These are phyloP conservation scores for Ambrosia hybrid DNA, from an alignment of 140 eudicot species.

Conservation along the genomic window DNA sequence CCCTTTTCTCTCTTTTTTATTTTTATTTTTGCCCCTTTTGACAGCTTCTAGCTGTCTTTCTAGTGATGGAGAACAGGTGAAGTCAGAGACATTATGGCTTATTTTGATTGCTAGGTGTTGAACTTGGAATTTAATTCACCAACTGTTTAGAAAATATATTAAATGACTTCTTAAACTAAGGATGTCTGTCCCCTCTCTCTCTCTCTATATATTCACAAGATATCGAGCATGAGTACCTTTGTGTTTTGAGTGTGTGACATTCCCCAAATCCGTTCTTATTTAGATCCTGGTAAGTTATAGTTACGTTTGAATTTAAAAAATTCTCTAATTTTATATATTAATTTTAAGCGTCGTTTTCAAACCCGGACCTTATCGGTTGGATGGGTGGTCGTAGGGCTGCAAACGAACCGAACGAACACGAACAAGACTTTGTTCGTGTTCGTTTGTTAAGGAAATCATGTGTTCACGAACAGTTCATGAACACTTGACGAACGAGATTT, in stretches of 20 bases:
- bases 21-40: not conserved
- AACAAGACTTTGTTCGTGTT: too few relatives aligned
- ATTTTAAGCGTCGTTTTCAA: too few relatives aligned
- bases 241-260: slow-evolving; percentile 6
- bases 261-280: not conserved
- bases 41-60: slow-evolving; percentile 36
- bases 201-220: not conserved
- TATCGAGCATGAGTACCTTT: not conserved
- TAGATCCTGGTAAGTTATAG: not conserved
- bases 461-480: too few relatives aligned
- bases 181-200: slow-evolving; percentile 23
- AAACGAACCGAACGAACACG: too few relatives aligned
- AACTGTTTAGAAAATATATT: slow-evolving; percentile 31
- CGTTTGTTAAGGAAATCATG: too few relatives aligned
- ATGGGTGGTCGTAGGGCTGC: too few relatives aligned
- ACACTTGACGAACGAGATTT: too few relatives aligned
- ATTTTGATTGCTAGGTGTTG: slow-evolving; percentile 34
- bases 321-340: too few relatives aligned
- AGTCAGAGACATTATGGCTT: slow-evolving; percentile 33
- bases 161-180: slow-evolving; percentile 26
- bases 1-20: not conserved
- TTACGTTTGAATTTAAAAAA: not conserved
- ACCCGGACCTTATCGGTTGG: too few relatives aligned
- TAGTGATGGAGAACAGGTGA: slow-evolving; percentile 28
- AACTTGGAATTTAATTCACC: slow-evolving; percentile 35